Evolutionary conservation across 306 rosid genomes (phyloP), one percentile per base, ranked within the genome.

Genomic region (Pyrus communis): DNA sequence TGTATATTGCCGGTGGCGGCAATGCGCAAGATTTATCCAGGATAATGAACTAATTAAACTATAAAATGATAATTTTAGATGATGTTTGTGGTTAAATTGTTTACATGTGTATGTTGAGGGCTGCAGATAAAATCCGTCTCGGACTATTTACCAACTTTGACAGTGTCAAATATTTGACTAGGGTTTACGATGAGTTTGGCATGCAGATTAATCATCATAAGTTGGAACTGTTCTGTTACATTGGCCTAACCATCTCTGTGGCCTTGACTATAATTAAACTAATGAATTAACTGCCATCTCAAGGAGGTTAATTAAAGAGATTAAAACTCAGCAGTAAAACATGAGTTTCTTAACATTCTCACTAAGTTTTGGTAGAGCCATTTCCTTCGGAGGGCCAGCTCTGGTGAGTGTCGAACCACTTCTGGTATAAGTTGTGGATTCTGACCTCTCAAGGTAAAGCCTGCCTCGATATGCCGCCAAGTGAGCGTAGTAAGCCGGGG

Each of bases 401-500:
- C 99, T 80, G 57, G 97, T 92, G 62, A 89, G 23, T 11, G 90
- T 61, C 10, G 89, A 76, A 17, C 71, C 49, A 33, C 76, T 86
- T 81, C 81, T 84, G 63, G 78, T 84, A 71, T 78, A 82, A 23
- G 84, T 82, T 31, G 85, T 65, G 23, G 88, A 84, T 14, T 92
- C 97, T 4, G 98, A 91, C 72, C 93, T 78, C 33, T 92, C 97
- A 19, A 95, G 91, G 87, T 95, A 95, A 81, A 95, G 99, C 82
- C 99, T 87, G 11, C 99, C 99, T 81, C 99, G 81, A 33, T 92
- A 95, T 9, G 99, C 99, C 77, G 99, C 99, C 40, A 95, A 84
- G 83, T 95, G 99, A 18, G 99, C 99, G 81, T 95, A 95, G 77
- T 92, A 95, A 70, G 87, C 99, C 12, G 99, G 98, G 51, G 99